These are phyloP conservation scores for Infundibulicybe gibba DNA, from an alignment of 768 basidiomycete genomes.

Conservation along the genomic window DNA sequence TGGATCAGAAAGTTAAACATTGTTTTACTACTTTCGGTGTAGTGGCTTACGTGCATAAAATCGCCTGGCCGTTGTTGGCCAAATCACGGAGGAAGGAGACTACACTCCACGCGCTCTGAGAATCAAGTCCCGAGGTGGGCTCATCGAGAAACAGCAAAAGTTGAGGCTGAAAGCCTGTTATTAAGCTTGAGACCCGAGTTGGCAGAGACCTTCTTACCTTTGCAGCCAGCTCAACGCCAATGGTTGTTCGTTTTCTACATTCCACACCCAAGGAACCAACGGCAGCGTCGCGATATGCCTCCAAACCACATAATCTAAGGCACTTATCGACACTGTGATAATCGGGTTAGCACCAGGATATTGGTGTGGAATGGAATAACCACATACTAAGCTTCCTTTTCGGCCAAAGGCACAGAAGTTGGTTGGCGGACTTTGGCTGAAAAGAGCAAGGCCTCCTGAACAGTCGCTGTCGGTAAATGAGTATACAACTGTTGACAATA, in stretches of 20 bases:
- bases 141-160: constrained; percentile 85
- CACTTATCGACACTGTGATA: constrained; percentile 35
- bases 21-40: not conserved
- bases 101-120: constrained; percentile 85
- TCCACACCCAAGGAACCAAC: constrained; percentile 53
- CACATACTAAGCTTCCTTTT: constrained; percentile 79
- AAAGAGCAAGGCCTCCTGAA: constrained; percentile 77
- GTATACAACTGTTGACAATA: constrained; percentile 88
- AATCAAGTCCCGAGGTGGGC: constrained; percentile 86
- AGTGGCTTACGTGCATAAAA: constrained; percentile 72
- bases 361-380: not conserved
- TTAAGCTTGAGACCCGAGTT: not conserved
- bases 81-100: constrained; percentile 70
- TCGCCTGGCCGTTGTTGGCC: constrained; percentile 80
- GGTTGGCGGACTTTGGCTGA: constrained; percentile 82
- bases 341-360: not conserved
- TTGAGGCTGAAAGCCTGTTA: constrained; percentile 44
- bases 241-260: constrained; percentile 53
- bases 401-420: constrained; percentile 50
- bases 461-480: constrained; percentile 71
- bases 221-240: constrained; percentile 58
- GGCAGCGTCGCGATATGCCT: constrained; percentile 56
- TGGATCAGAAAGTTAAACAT: constrained; percentile 8
- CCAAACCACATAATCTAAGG: constrained; percentile 65
- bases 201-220: constrained; percentile 1